These are phyloP conservation scores for Pseudohalonectria lignicola DNA, from an alignment of 2,329 filamentous ascomycete species.

Conservation along the genomic window DNA sequence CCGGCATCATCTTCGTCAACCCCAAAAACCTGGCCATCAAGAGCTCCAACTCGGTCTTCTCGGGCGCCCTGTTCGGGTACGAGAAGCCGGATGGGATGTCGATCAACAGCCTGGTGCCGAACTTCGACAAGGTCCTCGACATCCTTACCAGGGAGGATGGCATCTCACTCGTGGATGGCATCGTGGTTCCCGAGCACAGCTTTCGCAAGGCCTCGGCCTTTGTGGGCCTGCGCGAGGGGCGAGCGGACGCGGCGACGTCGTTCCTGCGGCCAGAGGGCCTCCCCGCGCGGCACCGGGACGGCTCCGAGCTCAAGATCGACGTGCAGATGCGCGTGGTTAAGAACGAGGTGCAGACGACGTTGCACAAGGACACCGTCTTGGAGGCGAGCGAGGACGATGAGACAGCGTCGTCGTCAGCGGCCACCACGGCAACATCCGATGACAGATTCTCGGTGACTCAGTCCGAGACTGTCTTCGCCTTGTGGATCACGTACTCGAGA, in stretches of 20 bases:
- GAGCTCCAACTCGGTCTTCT: conserved; percentile 93
- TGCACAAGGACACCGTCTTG: conserved; percentile 52
- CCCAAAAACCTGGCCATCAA: conserved; percentile 67
- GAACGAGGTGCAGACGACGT: conserved; percentile 59
- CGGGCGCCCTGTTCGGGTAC: conserved; percentile 82
- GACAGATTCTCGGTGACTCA: conserved; percentile 35
- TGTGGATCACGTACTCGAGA: conserved; percentile 96
- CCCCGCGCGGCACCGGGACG: conserved; percentile 78
- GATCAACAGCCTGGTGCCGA: conserved; percentile 72
- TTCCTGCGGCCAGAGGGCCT: conserved; percentile 81
- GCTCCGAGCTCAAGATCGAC: conserved; percentile 85
- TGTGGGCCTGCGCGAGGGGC: conserved; percentile 72
- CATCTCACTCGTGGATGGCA: conserved; percentile 76
- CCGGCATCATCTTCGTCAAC: conserved; percentile 89
- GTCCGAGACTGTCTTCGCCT: conserved; percentile 78
- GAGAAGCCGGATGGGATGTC: conserved; percentile 70
- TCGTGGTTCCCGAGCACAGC: conserved; percentile 91
- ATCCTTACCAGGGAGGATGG: conserved; percentile 81
- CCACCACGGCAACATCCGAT: too few relatives aligned
- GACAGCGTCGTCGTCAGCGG: conserved; percentile 27
- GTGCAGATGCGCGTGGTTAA: conserved; percentile 94
- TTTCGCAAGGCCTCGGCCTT: conserved; percentile 84
- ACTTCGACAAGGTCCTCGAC: conserved; percentile 73
- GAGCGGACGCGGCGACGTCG: conserved; percentile 63
- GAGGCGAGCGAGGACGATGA: conserved; percentile 45